Evolutionary conservation across 441 rosid species (phyloP).

Genomic region (Syzygium malaccense): DNA sequence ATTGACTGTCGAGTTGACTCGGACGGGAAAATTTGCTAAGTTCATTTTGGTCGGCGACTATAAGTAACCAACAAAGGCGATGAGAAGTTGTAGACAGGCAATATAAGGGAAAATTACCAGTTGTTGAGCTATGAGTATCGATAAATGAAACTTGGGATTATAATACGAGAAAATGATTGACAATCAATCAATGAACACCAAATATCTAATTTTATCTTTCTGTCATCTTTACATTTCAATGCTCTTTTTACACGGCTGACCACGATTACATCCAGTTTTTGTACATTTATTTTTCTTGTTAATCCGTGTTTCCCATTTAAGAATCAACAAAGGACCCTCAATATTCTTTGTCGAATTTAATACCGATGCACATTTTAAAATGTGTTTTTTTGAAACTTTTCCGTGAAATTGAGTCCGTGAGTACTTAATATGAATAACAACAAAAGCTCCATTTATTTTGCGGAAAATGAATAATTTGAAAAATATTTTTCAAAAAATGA

Average conservation of each 20-base stretch:
- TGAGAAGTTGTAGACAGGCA: neutral
- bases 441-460: too few species aligned
- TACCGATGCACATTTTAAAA: neutral
- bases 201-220: neutral
- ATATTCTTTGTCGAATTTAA: neutral
- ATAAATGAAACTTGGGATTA: neutral
- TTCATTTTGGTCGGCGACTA: neutral
- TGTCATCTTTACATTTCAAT: neutral
- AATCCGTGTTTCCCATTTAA: neutral
- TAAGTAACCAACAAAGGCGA: neutral
- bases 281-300: neutral
- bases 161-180: fast-evolving
- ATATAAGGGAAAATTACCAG: neutral
- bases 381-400: neutral
- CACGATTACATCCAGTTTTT: neutral
- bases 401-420: neutral
- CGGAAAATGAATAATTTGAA: too few species aligned
- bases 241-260: neutral
- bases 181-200: fast-evolving
- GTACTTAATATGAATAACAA: too few species aligned
- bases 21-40: neutral
- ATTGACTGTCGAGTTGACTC: neutral
- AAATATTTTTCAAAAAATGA: too few species aligned
- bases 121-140: neutral
- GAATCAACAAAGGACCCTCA: neutral